These are phyloP conservation scores for Tinospora cordifolia DNA, from an alignment of 164 flowering plant species.

Conservation along the genomic window DNA sequence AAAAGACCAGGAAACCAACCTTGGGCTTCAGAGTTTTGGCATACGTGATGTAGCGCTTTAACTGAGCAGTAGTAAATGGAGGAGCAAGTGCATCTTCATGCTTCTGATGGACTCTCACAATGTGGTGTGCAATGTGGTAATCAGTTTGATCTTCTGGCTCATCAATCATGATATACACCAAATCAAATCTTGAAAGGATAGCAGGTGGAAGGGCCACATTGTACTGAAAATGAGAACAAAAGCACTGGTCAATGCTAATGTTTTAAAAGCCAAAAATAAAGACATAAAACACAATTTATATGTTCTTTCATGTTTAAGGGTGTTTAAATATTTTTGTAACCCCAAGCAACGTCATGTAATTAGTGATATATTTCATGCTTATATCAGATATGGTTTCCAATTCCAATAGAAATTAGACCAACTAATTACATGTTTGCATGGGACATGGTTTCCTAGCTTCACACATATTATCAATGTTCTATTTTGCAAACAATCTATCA, in stretches of 20 bases:
- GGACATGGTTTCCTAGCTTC: neutral
- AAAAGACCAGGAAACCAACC: conserved; percentile 33
- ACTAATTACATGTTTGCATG: too few relatives aligned
- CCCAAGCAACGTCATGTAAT: too few relatives aligned
- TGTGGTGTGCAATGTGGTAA: conserved; percentile 89
- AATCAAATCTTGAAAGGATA: conserved; percentile 95
- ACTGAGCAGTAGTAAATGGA: conserved; percentile 68
- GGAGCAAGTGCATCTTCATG: too few relatives aligned
- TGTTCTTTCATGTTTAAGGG: too few relatives aligned
- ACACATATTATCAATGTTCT: too few relatives aligned
- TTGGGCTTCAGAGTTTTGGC: conserved; percentile 90
- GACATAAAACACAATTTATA: neutral
- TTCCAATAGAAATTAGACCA: too few relatives aligned
- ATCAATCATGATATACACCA: conserved; percentile 94
- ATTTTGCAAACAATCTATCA: too few relatives aligned
- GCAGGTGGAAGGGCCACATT: conserved; percentile 99
- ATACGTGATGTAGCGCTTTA: conserved; percentile 86
- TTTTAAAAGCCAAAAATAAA: conserved; percentile 1
- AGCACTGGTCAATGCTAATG: neutral
- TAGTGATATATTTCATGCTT: neutral
- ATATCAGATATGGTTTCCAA: too few relatives aligned
- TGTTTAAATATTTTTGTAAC: too few relatives aligned
- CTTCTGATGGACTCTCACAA: too few relatives aligned
- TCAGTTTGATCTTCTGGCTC: conserved; percentile 94
- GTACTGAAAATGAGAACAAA: conserved; percentile 43